Base-by-base conservation (phyloP, 768 basidiomycete species). In the Cantharellus cinnabarinus region DNA sequence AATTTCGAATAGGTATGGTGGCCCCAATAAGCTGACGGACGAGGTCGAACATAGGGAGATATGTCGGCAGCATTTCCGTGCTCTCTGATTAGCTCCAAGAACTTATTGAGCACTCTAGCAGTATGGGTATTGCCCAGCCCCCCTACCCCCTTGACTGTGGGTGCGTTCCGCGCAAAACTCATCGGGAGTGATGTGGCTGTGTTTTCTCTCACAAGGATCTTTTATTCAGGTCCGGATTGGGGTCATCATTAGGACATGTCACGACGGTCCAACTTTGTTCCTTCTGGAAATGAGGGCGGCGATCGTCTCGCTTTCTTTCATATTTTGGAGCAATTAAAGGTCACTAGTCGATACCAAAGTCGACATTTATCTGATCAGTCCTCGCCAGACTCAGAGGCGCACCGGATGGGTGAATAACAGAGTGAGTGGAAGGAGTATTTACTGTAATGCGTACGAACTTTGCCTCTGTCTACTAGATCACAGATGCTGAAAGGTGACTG, bases 401-500 rank as follows among this genome's bases (percentile, higher is more conserved):
- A 95, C 91, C 0, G 94, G 94, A 62, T 99, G 93, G 94, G 77
- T 91, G 40, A 77, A 93, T 64, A 77, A 89, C 65, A 77, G 84
- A 50, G 86, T 87, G 63, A 60, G 77, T 7, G 41, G 44, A 15
- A 7, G 15, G 4, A 34, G 15, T 37, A 42, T 34, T 50, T 50
- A n/a, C 59, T 20, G 38, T 4, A 29, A 57, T 60, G 37, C 4
- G 34, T 5, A 20, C 2, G 2, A 15, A 38, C 39, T 7, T 50
- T 29, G 5, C 42, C 3, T 29, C 20, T 29, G 20, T 29, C 20
- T 29, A 4, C 1, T 67, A 93, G 89, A 79, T 93, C n/a, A 78
- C 81, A 15, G 76, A 77, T 62, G 77, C 88, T 3, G 89, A 94
- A 72, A 90, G 88, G 89, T 86, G 60, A n/a, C 20, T 29, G 20